Evolutionary conservation across 768 basidiomycete genomes (phyloP).

Genomic region (Tylopilus intermedius): DNA sequence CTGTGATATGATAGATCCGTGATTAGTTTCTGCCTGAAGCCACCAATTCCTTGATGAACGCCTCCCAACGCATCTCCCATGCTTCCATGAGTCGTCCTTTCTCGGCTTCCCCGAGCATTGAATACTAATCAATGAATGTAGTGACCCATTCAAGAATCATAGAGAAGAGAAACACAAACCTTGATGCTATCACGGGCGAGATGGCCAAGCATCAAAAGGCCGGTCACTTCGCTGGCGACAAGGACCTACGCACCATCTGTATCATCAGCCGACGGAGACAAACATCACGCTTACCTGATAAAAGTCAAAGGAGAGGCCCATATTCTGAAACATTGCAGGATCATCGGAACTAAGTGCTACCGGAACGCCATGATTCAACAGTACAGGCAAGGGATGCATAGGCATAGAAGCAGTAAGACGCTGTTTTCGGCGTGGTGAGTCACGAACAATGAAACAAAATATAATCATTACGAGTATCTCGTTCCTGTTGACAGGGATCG

Average conservation of each 20-base stretch:
- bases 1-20: neutral
- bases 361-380: slow-evolving; percentile 68
- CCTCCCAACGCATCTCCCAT: neutral
- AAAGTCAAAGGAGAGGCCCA: slow-evolving; percentile 75
- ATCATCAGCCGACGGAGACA: neutral
- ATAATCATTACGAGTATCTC: slow-evolving; percentile 56
- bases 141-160: neutral
- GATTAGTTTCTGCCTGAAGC: neutral
- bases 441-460: neutral
- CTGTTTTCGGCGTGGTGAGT: slow-evolving; percentile 29
- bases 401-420: slow-evolving; percentile 76
- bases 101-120: slow-evolving; percentile 43
- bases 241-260: slow-evolving; percentile 39
- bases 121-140: slow-evolving; percentile 24
- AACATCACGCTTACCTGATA: slow-evolving; percentile 50
- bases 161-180: slow-evolving; percentile 6
- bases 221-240: slow-evolving; percentile 63
- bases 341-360: slow-evolving; percentile 73
- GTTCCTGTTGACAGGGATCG: slow-evolving; percentile 42
- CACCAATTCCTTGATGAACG: neutral
- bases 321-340: slow-evolving; percentile 71
- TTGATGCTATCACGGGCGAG: slow-evolving; percentile 71
- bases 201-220: slow-evolving; percentile 55
- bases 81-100: slow-evolving; percentile 35
- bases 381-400: slow-evolving; percentile 68